Percentiles rank a stretch among this genome's conserved stretches.
These are phyloP conservation scores for Phytopythium delawarense DNA, from an alignment of 352 stramenopile genomes.

Conservation along the genomic window DNA sequence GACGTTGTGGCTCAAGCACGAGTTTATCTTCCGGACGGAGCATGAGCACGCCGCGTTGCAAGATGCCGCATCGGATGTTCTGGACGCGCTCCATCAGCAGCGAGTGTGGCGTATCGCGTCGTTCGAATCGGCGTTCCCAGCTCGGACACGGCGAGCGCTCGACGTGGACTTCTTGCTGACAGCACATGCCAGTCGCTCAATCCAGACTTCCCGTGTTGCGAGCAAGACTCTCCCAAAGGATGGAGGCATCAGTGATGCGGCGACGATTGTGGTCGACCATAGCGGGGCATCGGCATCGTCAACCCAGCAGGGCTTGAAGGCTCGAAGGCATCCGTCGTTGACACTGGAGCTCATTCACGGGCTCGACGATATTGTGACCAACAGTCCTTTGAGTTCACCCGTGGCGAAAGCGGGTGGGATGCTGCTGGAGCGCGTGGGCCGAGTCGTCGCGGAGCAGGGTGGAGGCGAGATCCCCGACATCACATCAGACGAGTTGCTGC, in stretches of 20 bases:
- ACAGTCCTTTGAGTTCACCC: constrained; percentile 14
- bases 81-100: constrained; percentile 23
- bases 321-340: constrained; percentile 21
- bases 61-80: constrained; percentile 20
- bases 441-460: constrained; percentile 64
- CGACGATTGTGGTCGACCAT: not conserved
- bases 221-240: not conserved
- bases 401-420: constrained; percentile 26
- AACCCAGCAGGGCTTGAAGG: not conserved
- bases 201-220: not conserved
- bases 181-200: not conserved
- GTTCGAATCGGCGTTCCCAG: constrained; percentile 67
- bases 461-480: constrained; percentile 80
- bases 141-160: constrained; percentile 47
- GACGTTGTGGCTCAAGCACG: constrained; percentile 56
- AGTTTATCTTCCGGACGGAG: constrained; percentile 69
- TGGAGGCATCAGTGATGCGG: not conserved
- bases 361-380: constrained; percentile 28
- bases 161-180: constrained; percentile 41
- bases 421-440: constrained; percentile 64
- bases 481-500: constrained; percentile 41
- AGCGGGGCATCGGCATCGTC: not conserved
- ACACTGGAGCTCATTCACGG: constrained; percentile 38
- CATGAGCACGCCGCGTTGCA: constrained; percentile 41
- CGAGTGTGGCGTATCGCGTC: constrained; percentile 46